phyloP scores from a whole-genome alignment of 2,329 filamentous ascomycete genomes.

The Apiospora saccharicola region DNA sequence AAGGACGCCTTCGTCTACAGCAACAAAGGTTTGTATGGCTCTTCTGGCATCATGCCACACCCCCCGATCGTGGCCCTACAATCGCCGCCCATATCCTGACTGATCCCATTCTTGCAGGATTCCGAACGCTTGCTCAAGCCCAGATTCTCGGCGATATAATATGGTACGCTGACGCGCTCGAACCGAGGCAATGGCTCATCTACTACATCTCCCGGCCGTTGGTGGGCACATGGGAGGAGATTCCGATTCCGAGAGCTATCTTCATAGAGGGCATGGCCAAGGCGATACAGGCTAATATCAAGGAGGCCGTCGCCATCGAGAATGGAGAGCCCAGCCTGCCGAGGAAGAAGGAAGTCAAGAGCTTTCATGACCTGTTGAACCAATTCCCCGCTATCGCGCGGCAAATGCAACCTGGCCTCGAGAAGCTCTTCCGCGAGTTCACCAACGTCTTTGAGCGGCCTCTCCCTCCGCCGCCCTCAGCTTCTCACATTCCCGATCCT shows the following conservation, averaged over 20 bases:
- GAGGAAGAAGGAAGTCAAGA: conserved; percentile 89
- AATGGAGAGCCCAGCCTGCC: conserved; percentile 57
- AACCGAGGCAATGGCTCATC: conserved; percentile 92
- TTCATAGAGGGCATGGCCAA: conserved; percentile 56
- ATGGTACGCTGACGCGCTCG: conserved; percentile 88
- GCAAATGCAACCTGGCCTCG: conserved; percentile 93
- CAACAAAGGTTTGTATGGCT: conserved; percentile 79
- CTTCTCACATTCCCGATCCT: conserved; percentile 65
- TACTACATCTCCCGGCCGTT: conserved; percentile 95
- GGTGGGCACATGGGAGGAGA: conserved; percentile 81
- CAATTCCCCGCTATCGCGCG: conserved; percentile 95
- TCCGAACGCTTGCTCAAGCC: conserved; percentile 89
- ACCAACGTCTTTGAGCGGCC: conserved; percentile 84
- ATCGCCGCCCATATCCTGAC: background rate
- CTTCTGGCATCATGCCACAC: background rate
- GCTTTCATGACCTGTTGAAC: conserved; percentile 87
- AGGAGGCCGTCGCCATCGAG: conserved; percentile 46
- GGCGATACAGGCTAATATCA: conserved; percentile 47
- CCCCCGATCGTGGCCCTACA: background rate
- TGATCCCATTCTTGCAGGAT: conserved; percentile 46
- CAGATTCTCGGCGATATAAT: conserved; percentile 84
- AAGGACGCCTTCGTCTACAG: conserved; percentile 94
- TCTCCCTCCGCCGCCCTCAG: conserved; percentile 76
- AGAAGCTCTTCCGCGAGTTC: conserved; percentile 90
- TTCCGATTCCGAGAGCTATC: conserved; percentile 72